A percentile compares a stretch with the other conserved stretches of the same genome.
Conservation (phyloP, 2,329 filamentous ascomycete genomes). For the Penicillium hordei region DNA sequence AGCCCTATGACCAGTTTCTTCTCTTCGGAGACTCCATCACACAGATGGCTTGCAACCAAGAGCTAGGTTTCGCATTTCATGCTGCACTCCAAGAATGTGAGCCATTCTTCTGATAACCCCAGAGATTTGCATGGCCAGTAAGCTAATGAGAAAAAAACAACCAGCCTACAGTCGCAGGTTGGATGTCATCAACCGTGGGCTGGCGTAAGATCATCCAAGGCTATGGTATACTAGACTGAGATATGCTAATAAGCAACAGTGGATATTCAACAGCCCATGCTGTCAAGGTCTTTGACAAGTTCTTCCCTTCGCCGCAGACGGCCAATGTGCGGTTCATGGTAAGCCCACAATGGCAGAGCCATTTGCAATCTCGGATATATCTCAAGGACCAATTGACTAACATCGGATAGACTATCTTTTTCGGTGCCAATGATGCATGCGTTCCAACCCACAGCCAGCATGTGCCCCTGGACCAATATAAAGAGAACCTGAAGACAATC, state of each 20-base stretch:
- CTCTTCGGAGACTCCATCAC: constrained; percentile 91
- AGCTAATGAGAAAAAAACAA: constrained; percentile 6
- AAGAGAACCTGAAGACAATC: constrained; percentile 69
- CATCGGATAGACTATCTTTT: constrained; percentile 64
- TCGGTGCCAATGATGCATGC: constrained; percentile 88
- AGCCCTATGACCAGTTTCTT: constrained; percentile 69
- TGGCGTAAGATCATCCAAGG: constrained; percentile 52
- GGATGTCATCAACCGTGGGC: constrained; percentile 85
- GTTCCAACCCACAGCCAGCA: constrained; percentile 70
- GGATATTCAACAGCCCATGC: constrained; percentile 82
- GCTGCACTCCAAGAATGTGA: constrained; percentile 68
- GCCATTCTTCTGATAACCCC: constrained; percentile 26
- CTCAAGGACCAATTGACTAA: constrained; percentile 1
- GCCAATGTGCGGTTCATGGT: constrained; percentile 50
- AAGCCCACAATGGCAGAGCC: constrained; percentile 4
- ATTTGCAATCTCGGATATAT: neutral
- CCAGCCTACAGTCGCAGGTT: constrained; percentile 72
- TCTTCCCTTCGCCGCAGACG: constrained; percentile 66
- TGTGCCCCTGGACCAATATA: constrained; percentile 73
- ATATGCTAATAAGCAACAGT: constrained; percentile 34
- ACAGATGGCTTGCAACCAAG: constrained; percentile 62
- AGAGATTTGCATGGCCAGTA: neutral
- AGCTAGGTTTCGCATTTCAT: constrained; percentile 71
- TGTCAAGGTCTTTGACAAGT: constrained; percentile 64
- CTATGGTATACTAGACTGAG: constrained; percentile 8